Conservation (phyloP, 768 basidiomycete genomes). For the Auricularia sp. region DNA sequence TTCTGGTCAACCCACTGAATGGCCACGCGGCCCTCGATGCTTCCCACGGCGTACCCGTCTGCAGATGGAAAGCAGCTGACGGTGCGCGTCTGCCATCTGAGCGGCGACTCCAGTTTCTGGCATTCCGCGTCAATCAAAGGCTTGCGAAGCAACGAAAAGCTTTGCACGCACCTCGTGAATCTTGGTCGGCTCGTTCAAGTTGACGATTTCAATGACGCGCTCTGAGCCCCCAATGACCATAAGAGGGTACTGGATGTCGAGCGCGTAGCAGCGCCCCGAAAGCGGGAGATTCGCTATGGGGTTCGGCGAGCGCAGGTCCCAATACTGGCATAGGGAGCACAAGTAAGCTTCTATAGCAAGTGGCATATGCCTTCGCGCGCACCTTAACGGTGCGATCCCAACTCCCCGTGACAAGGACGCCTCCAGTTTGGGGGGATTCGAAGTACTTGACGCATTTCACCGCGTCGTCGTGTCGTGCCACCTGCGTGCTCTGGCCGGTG, state of each 20-base stretch:
- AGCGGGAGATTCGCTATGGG: conserved; percentile 24
- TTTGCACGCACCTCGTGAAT: conserved; percentile 7
- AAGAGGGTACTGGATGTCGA: conserved; percentile 11
- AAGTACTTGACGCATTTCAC: conserved; percentile 20
- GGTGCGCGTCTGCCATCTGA: conserved; percentile 25
- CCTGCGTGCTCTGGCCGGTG: conserved; percentile 23
- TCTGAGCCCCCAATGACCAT: conserved; percentile 30
- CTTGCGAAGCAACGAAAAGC: neutral
- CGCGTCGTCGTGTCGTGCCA: conserved; percentile 25
- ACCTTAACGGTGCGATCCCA: conserved; percentile 37
- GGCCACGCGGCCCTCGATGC: conserved; percentile 25
- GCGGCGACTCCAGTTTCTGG: conserved; percentile 25
- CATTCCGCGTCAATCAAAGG: neutral
- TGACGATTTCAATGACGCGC: conserved; percentile 26
- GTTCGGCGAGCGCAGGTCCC: conserved; percentile 26
- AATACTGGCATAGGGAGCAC: conserved; percentile 20
- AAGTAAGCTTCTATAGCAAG: neutral
- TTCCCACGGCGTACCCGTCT: conserved; percentile 10
- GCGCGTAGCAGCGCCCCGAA: conserved; percentile 25
- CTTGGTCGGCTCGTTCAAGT: conserved; percentile 23
- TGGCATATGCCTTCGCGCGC: neutral
- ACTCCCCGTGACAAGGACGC: conserved; percentile 28
- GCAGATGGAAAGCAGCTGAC: conserved; percentile 12
- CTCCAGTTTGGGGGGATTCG: conserved; percentile 6
- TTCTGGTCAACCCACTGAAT: conserved; percentile 24